These are phyloP conservation scores for Paraleonurus japonicus DNA, from an alignment of 257 asterid species.

Conservation along the genomic window DNA sequence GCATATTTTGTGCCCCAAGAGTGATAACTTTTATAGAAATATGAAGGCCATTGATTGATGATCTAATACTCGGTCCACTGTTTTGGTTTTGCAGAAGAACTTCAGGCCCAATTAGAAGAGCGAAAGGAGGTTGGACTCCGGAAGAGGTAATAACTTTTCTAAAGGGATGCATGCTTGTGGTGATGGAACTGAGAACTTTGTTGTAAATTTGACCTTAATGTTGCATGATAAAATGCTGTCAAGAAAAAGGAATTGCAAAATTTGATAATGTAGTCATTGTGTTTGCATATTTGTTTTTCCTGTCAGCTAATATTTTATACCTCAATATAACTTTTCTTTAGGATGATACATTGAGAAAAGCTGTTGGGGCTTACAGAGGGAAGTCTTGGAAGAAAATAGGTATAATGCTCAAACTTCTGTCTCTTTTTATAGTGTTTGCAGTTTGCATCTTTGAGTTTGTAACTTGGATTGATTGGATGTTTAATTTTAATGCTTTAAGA, in stretches of 20 bases:
- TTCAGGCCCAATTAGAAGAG: constrained; percentile 96
- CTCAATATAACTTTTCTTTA: constrained; percentile 29
- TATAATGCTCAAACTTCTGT: constrained; percentile 28
- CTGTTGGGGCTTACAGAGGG: constrained; percentile 81
- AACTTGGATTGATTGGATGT: constrained; percentile 20
- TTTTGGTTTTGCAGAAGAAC: constrained; percentile 66
- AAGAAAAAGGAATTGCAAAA: not conserved
- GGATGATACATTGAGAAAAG: constrained; percentile 83
- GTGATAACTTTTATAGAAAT: not conserved
- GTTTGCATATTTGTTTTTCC: not conserved
- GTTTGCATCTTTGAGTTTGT: not conserved
- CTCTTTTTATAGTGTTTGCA: constrained; percentile 18
- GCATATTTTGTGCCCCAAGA: not conserved
- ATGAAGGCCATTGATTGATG: constrained; percentile 9
- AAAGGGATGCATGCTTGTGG: constrained; percentile 14
- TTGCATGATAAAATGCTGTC: constrained; percentile 16
- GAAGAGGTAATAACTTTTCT: constrained; percentile 67
- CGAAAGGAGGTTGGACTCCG: constrained; percentile 99
- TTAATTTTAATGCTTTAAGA: constrained; percentile 9
- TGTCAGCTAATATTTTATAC: not conserved
- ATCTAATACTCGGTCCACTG: constrained; percentile 7
- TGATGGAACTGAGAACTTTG: constrained; percentile 6
- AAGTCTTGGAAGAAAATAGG: constrained; percentile 99
- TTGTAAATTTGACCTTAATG: constrained; percentile 1
- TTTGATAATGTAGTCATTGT: not conserved